Conservation (phyloP, 2,329 filamentous ascomycete species). For the Furcasterigmium sp. region DNA sequence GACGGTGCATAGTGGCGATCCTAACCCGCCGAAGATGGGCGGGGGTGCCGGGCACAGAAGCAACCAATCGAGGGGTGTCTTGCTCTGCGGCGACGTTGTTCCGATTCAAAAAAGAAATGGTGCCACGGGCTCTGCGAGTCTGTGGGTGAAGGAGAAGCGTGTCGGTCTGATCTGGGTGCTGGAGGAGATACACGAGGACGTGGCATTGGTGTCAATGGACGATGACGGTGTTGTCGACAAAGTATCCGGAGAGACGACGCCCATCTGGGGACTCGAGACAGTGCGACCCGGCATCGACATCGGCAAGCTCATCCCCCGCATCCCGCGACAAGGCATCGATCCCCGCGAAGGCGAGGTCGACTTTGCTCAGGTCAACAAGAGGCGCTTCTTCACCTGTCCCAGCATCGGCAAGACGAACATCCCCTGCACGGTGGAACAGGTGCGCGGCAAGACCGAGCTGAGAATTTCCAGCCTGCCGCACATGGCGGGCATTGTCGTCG, state of each 20-base stretch:
- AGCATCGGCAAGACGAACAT: constrained; percentile 75
- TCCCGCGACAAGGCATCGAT: constrained; percentile 71
- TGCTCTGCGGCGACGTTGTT: constrained; percentile 96
- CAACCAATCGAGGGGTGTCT: constrained; percentile 77
- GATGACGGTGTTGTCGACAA: constrained; percentile 69
- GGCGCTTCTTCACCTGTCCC: constrained; percentile 79
- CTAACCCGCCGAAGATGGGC: constrained; percentile 49
- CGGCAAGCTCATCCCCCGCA: constrained; percentile 70
- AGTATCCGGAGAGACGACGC: constrained; percentile 68
- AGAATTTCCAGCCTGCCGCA: constrained; percentile 92
- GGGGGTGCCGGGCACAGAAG: constrained; percentile 57
- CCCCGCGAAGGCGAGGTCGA: constrained; percentile 69
- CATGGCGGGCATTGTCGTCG: constrained; percentile 92
- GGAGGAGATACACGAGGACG: constrained; percentile 95
- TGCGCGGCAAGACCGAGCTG: constrained; percentile 64
- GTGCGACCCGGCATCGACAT: constrained; percentile 67
- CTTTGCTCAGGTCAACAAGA: constrained; percentile 66
- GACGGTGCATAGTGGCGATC: constrained; percentile 54
- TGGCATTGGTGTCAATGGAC: constrained; percentile 71
- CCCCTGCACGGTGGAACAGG: constrained; percentile 74
- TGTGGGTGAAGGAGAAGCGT: constrained; percentile 98
- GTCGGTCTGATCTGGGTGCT: constrained; percentile 94
- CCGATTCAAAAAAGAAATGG: constrained; percentile 96
- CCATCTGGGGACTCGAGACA: constrained; percentile 77
- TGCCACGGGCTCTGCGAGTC: constrained; percentile 81